These are phyloP conservation scores for Fusarium cicatricum DNA, from an alignment of 2,329 filamentous ascomycete species.

Conservation along the genomic window DNA sequence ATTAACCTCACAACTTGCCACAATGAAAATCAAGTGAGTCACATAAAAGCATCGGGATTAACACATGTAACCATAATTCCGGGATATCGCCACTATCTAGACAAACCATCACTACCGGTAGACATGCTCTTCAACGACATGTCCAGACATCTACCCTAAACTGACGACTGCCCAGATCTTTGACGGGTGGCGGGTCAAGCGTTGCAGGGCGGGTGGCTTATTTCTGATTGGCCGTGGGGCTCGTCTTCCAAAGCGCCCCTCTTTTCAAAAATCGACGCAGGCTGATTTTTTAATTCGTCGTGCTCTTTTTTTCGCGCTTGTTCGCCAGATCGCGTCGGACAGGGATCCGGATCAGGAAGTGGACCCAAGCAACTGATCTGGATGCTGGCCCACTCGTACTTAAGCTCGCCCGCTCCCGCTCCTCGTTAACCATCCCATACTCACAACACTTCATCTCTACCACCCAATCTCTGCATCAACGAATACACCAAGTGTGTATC, in stretches of 20 bases:
- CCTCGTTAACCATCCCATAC: conserved; percentile 13
- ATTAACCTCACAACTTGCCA: not conserved
- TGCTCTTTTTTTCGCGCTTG: conserved; percentile 19
- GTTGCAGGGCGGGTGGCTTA: not conserved
- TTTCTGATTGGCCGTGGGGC: conserved; percentile 2
- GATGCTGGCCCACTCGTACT: conserved; percentile 50
- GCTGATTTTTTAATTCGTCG: conserved; percentile 32
- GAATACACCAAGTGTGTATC: conserved; percentile 28
- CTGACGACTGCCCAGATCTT: not conserved
- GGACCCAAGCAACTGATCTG: conserved; percentile 48
- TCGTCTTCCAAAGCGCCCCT: conserved; percentile 11
- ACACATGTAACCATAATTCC: not conserved
- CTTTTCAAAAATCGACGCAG: conserved; percentile 21
- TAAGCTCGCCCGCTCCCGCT: conserved; percentile 48
- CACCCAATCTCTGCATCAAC: conserved; percentile 10
- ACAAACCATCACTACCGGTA: not conserved
- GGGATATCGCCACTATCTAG: not conserved
- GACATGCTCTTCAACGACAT: not conserved
- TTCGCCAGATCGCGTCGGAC: conserved; percentile 37
- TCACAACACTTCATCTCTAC: conserved; percentile 29
- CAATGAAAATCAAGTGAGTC: not conserved
- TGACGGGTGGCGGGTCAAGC: not conserved
- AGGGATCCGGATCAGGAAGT: conserved; percentile 33
- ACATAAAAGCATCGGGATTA: not conserved
- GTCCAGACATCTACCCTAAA: conserved; percentile 8